Conservation (phyloP, 257 asterid species). For the Forsythia suspensa region DNA sequence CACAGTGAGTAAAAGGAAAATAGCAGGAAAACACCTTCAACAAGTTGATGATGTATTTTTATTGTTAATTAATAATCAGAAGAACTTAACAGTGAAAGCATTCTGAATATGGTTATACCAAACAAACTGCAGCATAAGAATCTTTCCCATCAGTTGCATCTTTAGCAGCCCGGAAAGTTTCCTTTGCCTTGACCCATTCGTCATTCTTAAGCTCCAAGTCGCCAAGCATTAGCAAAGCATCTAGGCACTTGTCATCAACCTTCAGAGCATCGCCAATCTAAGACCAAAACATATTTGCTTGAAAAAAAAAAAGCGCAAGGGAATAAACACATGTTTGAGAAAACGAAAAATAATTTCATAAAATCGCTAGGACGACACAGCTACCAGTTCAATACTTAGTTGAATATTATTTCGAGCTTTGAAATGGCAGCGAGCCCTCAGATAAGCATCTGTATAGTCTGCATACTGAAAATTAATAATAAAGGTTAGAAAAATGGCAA, state of each 20-base stretch:
- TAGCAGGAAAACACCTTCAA: background rate
- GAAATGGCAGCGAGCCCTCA: constrained; percentile 97
- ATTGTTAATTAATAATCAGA: constrained; percentile 13
- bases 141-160: constrained; percentile 78
- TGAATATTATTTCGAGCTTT: constrained; percentile 86
- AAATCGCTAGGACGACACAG: constrained; percentile 27
- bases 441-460: constrained; percentile 82
- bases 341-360: constrained; percentile 18
- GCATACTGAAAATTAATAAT: constrained; percentile 65
- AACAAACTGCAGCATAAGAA: constrained; percentile 92
- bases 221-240: constrained; percentile 96
- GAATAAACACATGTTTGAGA: background rate
- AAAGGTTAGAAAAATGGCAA: constrained; percentile 19
- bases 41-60: constrained; percentile 9
- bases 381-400: constrained; percentile 86
- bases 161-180: constrained; percentile 85
- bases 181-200: constrained; percentile 99
- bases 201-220: constrained; percentile 98
- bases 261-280: constrained; percentile 86
- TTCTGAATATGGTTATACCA: constrained; percentile 50
- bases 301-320: constrained; percentile 1
- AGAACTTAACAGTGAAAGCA: constrained; percentile 15
- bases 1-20: background rate
- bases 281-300: constrained; percentile 25
- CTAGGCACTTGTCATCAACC: constrained; percentile 85